Evolutionary conservation across 345 rosid species (phyloP), one percentile per base, ranked within the genome.

Genomic region (Eucalyptus fibrosa): DNA sequence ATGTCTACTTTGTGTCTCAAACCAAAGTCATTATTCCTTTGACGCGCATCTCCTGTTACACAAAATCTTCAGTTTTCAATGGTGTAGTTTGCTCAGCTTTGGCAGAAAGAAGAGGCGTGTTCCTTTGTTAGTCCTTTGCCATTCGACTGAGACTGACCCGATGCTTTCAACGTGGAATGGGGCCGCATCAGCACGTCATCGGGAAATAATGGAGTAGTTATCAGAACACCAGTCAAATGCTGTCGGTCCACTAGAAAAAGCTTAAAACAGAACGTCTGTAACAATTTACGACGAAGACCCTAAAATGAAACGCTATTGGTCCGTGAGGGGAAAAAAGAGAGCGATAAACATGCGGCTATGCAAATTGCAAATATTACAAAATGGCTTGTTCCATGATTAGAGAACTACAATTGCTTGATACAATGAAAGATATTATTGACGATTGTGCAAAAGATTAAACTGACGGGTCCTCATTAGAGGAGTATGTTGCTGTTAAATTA

Each of bases 261-360:
- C 0, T 56, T 9, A 9, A 56, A 56, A 56, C 30, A 24, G 62
- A 59, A 24, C 1, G 30, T 24, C 62, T 13, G 30, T 23, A 24
- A 23, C 12, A 23, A 1, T 24, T 24, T 24, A 24, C 30, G 30
- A 10, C 30, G 30, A 23, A 24, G 62, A 56, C 62, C 62, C 1
- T 56, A 56, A 56, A 56, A 56, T 24, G 3, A 56, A 24, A 56
- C 1, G 30, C 30, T 24, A 56, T 24, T 56, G 62, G 30, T 59
- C 62, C 30, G 0, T 11, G 62, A 59, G 30, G 18, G 17, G 1
- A 0, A 4, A 1, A 56, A 56, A 11, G 2, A 3, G 2, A 2
- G 30, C 19, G 56, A 3, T 56, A 59, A 4, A 9, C 60, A 24
- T 24, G 6, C 30, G 30, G 62, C 62, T 13, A 10, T 24, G 13